These are phyloP conservation scores for Carex littledalei DNA, from an alignment of 176 grass and related monocot species.

Conservation along the genomic window DNA sequence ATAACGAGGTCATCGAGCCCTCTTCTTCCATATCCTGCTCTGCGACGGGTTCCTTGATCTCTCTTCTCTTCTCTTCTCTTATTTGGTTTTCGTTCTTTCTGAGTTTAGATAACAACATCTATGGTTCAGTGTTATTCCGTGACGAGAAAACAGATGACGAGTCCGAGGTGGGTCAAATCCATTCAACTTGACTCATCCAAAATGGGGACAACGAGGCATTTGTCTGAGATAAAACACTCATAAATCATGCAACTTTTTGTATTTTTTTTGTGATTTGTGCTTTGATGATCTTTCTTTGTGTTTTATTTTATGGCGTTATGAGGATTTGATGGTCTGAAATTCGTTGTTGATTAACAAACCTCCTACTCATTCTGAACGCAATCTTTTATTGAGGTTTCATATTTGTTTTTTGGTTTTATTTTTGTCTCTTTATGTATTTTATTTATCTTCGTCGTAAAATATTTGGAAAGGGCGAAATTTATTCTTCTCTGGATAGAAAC, in stretches of 20 bases:
- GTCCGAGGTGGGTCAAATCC: conserved; percentile 22
- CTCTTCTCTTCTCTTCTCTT: not conserved
- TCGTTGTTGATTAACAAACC: not conserved
- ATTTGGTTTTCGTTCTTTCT: not conserved
- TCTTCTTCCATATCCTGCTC: not conserved
- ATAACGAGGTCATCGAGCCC: not conserved
- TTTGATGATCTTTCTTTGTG: not conserved
- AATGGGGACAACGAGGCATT: conserved; percentile 24
- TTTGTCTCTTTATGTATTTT: not conserved
- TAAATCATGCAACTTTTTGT: not conserved
- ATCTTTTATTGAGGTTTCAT: not conserved
- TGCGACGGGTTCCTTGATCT: not conserved
- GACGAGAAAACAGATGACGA: conserved; percentile 31
- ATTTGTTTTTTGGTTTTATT: not conserved
- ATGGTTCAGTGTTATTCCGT: conserved; percentile 1
- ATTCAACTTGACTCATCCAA: conserved; percentile 17
- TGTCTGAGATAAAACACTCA: conserved; percentile 23
- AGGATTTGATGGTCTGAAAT: conserved; percentile 19
- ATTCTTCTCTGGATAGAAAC: not conserved
- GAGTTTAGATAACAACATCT: not conserved
- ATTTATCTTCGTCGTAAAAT: not conserved
- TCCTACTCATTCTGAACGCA: conserved; percentile 32
- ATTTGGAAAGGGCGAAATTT: not conserved
- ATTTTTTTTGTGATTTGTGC: not conserved
- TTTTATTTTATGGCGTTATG: conserved; percentile 8